Evolutionary conservation across 192 early-diverging fungal species (phyloP), one percentile per base, ranked within the genome.

Genomic region (Allomyces arbusculus): DNA sequence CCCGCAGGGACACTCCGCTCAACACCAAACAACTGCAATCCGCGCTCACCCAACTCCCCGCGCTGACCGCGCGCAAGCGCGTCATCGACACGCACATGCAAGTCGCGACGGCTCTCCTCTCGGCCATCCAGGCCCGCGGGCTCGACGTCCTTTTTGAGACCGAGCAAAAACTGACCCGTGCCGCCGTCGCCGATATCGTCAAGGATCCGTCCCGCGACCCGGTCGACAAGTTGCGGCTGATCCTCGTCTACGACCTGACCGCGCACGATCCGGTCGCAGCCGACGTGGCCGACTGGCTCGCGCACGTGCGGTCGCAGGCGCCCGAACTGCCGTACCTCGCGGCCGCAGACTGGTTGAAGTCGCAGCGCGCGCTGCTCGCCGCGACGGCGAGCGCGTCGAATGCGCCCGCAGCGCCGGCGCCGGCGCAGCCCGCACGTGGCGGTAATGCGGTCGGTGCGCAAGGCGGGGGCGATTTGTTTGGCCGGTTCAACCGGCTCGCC

Each of bases 21-120:
- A 93, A 86, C 68, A 89, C 93, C 8, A 88, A 91, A 74, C 79
- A 88, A 68, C 80, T 99, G 64, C 88, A 91, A 73, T 80, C 86
- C 0, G 94, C 94, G 6, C 91, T 99, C 62, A 91, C 84, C 4
- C 81, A 86, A n/a, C 75, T 99, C 7, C 96, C 96, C 0, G 91
- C 95, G 71, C 80, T 99, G 65, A 95, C 94, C 22, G 91, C 91
- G 19, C 80, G 92, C 62, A 96, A 99, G 74, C 79, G 86, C 12
- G 85, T 87, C 16, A 76, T 99, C 24, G 96, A 99, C 72, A 95
- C 94, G 89, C 96, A 99, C 71, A 99, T 95, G 91, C 92, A 91
- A 71, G 89, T 97, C 64, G 94, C 95, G 4, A 97, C 94, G 2
- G 76, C 80, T 23, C 72, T 99, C 68, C 78, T 99, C 19, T 84